Conservation (phyloP, 2,329 filamentous ascomycete genomes). For the Trichoderma guizhouense region DNA sequence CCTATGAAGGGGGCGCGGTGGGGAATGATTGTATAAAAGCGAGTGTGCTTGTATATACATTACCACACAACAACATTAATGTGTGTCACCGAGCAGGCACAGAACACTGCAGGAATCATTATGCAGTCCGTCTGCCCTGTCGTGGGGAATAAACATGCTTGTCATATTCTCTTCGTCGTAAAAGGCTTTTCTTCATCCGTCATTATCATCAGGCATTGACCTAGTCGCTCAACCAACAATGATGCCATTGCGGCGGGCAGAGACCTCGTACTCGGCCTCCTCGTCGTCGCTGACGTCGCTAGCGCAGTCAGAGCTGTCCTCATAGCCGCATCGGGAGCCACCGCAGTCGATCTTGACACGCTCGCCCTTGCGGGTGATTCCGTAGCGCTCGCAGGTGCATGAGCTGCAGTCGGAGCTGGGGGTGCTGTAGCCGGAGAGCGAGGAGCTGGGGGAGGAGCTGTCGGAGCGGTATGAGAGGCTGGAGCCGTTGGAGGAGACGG, state of each 20-base stretch:
- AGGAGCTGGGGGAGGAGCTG: conserved; percentile 70
- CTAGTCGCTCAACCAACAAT: conserved; percentile 45
- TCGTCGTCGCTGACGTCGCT: conserved; percentile 59
- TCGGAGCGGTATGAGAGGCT: conserved; percentile 69
- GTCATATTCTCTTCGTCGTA: conserved; percentile 28
- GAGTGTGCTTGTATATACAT: conserved; percentile 25
- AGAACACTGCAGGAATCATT: conserved; percentile 26
- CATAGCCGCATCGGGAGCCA: conserved; percentile 81
- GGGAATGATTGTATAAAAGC: conserved; percentile 24
- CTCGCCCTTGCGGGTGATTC: conserved; percentile 89
- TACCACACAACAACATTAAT: conserved; percentile 30
- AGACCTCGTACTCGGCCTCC: conserved; percentile 43
- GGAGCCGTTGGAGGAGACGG: conserved; percentile 66
- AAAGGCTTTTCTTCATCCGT: conserved; percentile 19
- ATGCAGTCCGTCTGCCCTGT: conserved; percentile 26
- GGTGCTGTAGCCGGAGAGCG: conserved; percentile 74
- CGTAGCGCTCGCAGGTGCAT: conserved; percentile 95
- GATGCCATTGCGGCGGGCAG: conserved; percentile 61
- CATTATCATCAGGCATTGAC: background rate
- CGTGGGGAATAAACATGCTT: conserved; percentile 36
- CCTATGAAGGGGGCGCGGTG: conserved; percentile 30
- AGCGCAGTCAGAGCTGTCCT: conserved; percentile 62
- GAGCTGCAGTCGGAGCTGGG: conserved; percentile 70
- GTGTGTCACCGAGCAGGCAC: conserved; percentile 25
- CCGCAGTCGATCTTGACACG: conserved; percentile 96